These are phyloP conservation scores for Grosmannia clavigera DNA, from an alignment of 2,329 filamentous ascomycete genomes.

Conservation along the genomic window DNA sequence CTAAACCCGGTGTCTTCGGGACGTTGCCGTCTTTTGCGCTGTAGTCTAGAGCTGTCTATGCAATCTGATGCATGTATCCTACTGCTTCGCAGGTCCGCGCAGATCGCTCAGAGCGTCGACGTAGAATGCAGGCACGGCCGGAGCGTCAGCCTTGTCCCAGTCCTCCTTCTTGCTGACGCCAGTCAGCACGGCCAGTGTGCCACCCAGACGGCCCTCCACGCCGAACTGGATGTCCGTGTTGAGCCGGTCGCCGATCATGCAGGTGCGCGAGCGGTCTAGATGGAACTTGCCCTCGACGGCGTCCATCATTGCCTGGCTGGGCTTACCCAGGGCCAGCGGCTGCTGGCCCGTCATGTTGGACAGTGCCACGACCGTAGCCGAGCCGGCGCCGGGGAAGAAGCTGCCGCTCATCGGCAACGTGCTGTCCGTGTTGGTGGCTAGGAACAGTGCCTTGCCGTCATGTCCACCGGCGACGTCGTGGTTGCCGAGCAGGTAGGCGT, in stretches of 20 bases:
- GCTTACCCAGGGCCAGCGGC: constrained; percentile 78
- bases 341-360: constrained; percentile 56
- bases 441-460: constrained; percentile 65
- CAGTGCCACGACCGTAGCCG: constrained; percentile 59
- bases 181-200: constrained; percentile 81
- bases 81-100: constrained; percentile 5
- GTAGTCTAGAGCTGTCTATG: neutral
- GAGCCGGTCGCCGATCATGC: constrained; percentile 90
- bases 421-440: constrained; percentile 88
- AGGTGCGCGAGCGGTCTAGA: constrained; percentile 71
- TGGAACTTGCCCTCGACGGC: constrained; percentile 93
- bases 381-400: constrained; percentile 86
- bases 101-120: constrained; percentile 77
- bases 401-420: constrained; percentile 71
- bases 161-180: constrained; percentile 81
- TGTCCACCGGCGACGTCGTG: constrained; percentile 58
- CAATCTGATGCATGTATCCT: neutral
- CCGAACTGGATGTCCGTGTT: constrained; percentile 97
- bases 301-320: constrained; percentile 98
- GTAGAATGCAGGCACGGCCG: constrained; percentile 68
- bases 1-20: neutral
- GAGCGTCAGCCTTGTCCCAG: constrained; percentile 56
- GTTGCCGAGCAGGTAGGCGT: constrained; percentile 73
- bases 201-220: constrained; percentile 77
- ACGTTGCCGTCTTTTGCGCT: neutral